These are phyloP conservation scores for Stagonosporopsis vannaccii DNA, from an alignment of 2,329 filamentous ascomycete genomes.

Conservation along the genomic window DNA sequence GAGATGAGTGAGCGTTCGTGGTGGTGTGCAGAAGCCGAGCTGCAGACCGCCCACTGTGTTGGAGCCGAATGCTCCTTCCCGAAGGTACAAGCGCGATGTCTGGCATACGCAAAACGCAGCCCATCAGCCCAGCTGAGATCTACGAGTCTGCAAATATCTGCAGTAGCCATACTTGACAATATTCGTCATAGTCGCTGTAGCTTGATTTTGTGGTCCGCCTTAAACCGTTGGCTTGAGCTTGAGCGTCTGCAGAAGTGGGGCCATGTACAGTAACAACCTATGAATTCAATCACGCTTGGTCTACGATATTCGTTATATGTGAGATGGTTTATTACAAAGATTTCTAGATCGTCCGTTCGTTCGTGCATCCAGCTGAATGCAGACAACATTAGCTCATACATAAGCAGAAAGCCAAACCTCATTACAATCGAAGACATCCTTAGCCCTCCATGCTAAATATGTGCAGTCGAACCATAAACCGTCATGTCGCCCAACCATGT, in stretches of 20 bases:
- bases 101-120: neutral
- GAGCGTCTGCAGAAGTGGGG: slow-evolving; percentile 1
- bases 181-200: neutral
- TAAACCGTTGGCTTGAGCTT: neutral
- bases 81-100: neutral
- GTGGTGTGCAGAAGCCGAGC: slow-evolving; percentile 13
- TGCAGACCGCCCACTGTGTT: slow-evolving; percentile 9
- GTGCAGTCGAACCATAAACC: slow-evolving; percentile 19
- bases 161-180: neutral
- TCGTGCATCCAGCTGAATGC: neutral
- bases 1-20: slow-evolving; percentile 22
- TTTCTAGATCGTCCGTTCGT: neutral
- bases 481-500: slow-evolving; percentile 29
- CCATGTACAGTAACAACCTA: neutral
- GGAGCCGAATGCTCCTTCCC: slow-evolving; percentile 1
- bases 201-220: neutral
- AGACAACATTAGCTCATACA: slow-evolving; percentile 3
- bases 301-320: neutral
- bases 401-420: neutral
- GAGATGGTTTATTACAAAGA: neutral
- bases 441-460: slow-evolving; percentile 24
- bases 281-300: neutral
- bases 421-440: slow-evolving; percentile 31
- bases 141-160: neutral
- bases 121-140: neutral